Conservation (phyloP, 2,329 filamentous ascomycete species). For the Neophaeococcomyces mojaviensis region DNA sequence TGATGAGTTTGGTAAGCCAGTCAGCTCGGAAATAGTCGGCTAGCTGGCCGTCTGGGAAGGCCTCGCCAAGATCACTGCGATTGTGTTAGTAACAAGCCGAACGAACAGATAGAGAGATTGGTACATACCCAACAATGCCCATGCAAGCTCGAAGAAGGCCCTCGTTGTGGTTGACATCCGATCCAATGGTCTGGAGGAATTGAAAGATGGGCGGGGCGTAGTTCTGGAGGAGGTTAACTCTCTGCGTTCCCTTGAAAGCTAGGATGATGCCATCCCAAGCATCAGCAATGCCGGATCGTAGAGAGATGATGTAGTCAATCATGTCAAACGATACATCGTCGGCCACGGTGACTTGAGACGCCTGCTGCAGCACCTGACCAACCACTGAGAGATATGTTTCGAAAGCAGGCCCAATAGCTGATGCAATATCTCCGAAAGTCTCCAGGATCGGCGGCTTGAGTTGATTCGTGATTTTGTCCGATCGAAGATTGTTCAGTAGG, state of each 20-base stretch:
- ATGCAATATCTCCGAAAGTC: conserved; percentile 95
- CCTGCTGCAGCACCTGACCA: conserved; percentile 88
- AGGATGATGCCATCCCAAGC: conserved; percentile 96
- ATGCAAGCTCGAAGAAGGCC: conserved; percentile 86
- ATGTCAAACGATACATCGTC: conserved; percentile 85
- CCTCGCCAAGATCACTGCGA: conserved; percentile 81
- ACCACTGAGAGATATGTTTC: conserved; percentile 90
- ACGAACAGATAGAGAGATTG: conserved; percentile 5
- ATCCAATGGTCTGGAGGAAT: conserved; percentile 70
- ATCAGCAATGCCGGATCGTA: conserved; percentile 97
- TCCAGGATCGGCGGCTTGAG: conserved; percentile 98
- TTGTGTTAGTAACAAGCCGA: conserved; percentile 31
- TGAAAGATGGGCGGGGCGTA: conserved; percentile 82
- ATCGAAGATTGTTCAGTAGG: conserved; percentile 82
- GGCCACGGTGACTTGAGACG: conserved; percentile 70
- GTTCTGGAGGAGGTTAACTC: conserved; percentile 58
- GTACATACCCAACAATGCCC: conserved; percentile 85
- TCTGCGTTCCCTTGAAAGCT: conserved; percentile 68
- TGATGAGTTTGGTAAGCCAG: conserved; percentile 83
- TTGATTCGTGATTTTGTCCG: conserved; percentile 80
- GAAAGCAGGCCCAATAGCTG: conserved; percentile 84
- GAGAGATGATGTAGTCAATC: conserved; percentile 89
- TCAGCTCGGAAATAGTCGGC: conserved; percentile 78
- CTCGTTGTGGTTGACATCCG: conserved; percentile 83
- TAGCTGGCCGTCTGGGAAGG: conserved; percentile 86